phyloP scores from a whole-genome alignment of 169 alveolate species.

The Eimeria falciformis region DNA sequence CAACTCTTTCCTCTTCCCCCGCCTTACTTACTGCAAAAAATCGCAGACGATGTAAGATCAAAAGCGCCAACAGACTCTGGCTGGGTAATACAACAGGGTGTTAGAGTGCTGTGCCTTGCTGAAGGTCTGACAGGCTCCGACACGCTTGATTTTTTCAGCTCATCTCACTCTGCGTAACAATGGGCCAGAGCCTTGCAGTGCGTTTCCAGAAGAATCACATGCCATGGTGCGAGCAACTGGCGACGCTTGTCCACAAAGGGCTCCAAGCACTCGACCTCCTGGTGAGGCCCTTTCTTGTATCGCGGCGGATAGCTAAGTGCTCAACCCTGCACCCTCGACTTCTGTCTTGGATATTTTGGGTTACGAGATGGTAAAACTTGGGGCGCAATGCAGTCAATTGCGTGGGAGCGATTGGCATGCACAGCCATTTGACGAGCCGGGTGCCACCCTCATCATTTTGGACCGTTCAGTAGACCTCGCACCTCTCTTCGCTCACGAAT shows the following conservation, averaged over 20 bases:
- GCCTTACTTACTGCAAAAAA: constrained; percentile 47
- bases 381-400: too few species aligned
- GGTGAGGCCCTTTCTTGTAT: constrained; percentile 33
- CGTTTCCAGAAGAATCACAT: constrained; percentile 73
- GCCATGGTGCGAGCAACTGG: constrained; percentile 59
- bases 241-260: constrained; percentile 54
- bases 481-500: constrained; percentile 78
- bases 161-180: constrained; percentile 67
- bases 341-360: too few species aligned
- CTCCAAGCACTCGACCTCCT: constrained; percentile 1
- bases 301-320: too few species aligned
- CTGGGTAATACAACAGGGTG: neutral
- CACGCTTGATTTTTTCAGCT: constrained; percentile 41
- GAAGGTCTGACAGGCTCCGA: neutral
- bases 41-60: constrained; percentile 64
- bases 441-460: constrained; percentile 52
- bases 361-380: too few species aligned
- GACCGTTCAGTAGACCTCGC: constrained; percentile 78
- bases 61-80: neutral
- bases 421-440: constrained; percentile 35
- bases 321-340: too few species aligned
- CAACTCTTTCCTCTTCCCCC: constrained; percentile 69
- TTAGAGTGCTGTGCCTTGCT: neutral
- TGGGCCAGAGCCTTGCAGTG: constrained; percentile 72
- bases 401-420: constrained; percentile 20